Conservation (phyloP, 352 stramenopile genomes). For the Globisporangium spiculum region DNA sequence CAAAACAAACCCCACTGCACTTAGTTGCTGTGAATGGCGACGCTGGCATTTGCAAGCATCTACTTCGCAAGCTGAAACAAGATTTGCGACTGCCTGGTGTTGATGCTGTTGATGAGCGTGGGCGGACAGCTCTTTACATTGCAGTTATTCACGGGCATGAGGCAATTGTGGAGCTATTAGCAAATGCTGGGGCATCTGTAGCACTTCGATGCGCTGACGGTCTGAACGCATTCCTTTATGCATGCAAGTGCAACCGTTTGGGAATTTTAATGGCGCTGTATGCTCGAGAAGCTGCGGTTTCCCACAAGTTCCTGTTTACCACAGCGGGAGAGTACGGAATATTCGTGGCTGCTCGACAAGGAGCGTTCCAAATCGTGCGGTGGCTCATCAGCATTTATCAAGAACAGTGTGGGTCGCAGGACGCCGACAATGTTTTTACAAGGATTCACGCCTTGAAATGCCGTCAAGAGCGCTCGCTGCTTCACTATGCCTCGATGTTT, state of each 20-base stretch:
- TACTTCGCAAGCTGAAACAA: conserved; percentile 37
- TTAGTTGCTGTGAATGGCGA: conserved; percentile 43
- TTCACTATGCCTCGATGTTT: conserved; percentile 48
- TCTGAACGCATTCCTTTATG: conserved; percentile 47
- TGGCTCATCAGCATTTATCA: conserved; percentile 43
- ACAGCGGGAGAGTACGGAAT: conserved; percentile 34
- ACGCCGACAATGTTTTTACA: background rate
- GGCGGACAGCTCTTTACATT: conserved; percentile 47
- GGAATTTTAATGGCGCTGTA: conserved; percentile 47
- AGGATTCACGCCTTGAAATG: conserved; percentile 21
- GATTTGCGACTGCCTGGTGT: background rate
- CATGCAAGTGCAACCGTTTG: conserved; percentile 44
- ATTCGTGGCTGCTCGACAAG: conserved; percentile 43
- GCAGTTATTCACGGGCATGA: conserved; percentile 48
- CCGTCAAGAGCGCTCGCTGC: conserved; percentile 26
- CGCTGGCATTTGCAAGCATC: conserved; percentile 31
- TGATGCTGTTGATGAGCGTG: conserved; percentile 23
- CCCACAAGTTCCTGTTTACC: conserved; percentile 25
- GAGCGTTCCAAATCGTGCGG: conserved; percentile 43
- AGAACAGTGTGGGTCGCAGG: conserved; percentile 6
- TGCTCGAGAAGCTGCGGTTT: conserved; percentile 17
- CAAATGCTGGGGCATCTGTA: conserved; percentile 36
- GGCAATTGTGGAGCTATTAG: conserved; percentile 31
- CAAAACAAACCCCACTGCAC: conserved; percentile 48
- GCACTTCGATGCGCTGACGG: conserved; percentile 31